Evolutionary conservation across 441 rosid species (phyloP), one percentile per base, ranked within the genome.

Genomic region (Aquilaria agallochum): DNA sequence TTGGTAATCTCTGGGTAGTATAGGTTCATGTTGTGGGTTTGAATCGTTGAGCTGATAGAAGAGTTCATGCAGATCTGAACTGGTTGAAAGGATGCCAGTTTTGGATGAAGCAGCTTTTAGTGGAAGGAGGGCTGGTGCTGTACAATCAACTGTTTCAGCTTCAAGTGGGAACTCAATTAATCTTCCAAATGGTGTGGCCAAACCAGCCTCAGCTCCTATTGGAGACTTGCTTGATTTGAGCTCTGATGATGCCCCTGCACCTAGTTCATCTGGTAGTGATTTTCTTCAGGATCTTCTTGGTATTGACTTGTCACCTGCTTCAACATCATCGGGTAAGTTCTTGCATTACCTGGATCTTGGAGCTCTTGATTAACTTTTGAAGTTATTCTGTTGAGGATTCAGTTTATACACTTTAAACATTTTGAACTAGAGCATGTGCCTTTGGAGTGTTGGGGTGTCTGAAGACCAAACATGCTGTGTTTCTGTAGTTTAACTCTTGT

Each of bases 51-150:
- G 62, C 66, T 72, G 63, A 74, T 81, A 63, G 57, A 64, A 66
- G 72, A 74, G 63, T 73, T 67, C 59, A 32, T 79, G 59, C 77
- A 95, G 99, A 78, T 79, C 98, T 72, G 77, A 94, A 1, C 76
- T 95, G 74, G 89, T 95, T 78, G 99, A 95, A 78, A 87, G 98
- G 75, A 95, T 92, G 98, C 98, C 99, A 6, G 94, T 95, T 66
- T 69, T 92, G 73, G 99, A 95, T 79, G 96, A 95, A 80, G 95
- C 95, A 75, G 82, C 94, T 71, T 90, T 90, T 78, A 84, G 84
- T 77, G 95, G 84, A 68, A 82, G 96, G 82, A 88, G 91, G 74
- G 82, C 94, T 48, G 87, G 92, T 66, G 84, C 89, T 62, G 68
- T 95, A 72, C 86, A 89, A 50, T 68, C 87, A 55, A 68, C 88